A percentile compares a stretch with the other conserved stretches of the same genome.
Conservation (phyloP, 345 rosid species). For the Acer saccharum region DNA sequence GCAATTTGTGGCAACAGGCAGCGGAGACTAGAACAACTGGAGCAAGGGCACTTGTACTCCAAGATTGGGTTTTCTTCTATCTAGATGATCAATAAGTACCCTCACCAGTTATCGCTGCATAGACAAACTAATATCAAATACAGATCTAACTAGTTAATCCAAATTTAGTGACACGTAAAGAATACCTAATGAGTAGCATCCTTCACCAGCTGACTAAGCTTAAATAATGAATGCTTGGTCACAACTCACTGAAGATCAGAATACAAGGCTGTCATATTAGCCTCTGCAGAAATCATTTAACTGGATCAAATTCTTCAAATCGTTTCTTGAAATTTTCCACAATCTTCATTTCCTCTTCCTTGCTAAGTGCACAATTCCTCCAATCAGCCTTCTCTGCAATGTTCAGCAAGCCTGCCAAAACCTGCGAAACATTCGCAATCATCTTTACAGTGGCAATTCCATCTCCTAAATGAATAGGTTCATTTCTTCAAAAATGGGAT, state of each 20-base stretch:
- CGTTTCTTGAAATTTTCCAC: conserved; percentile 65
- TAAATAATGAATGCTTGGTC: background rate
- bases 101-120: background rate
- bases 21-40: background rate
- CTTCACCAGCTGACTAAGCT: conserved; percentile 1
- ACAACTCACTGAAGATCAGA: conserved; percentile 7
- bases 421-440: conserved; percentile 46
- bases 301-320: conserved; percentile 72
- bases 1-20: background rate
- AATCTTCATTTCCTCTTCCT: conserved; percentile 69
- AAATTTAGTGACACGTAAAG: background rate
- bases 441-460: background rate
- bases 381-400: conserved; percentile 85
- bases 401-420: conserved; percentile 83
- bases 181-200: conserved; percentile 18
- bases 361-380: conserved; percentile 68
- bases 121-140: background rate
- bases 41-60: background rate
- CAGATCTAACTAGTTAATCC: background rate
- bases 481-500: background rate
- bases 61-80: background rate
- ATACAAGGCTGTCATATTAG: conserved; percentile 1
- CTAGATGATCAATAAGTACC: background rate
- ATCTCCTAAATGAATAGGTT: background rate
- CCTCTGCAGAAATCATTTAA: conserved; percentile 28